Base-by-base conservation (phyloP, 163 green algal species). In the Chloroidium sp. region DNA sequence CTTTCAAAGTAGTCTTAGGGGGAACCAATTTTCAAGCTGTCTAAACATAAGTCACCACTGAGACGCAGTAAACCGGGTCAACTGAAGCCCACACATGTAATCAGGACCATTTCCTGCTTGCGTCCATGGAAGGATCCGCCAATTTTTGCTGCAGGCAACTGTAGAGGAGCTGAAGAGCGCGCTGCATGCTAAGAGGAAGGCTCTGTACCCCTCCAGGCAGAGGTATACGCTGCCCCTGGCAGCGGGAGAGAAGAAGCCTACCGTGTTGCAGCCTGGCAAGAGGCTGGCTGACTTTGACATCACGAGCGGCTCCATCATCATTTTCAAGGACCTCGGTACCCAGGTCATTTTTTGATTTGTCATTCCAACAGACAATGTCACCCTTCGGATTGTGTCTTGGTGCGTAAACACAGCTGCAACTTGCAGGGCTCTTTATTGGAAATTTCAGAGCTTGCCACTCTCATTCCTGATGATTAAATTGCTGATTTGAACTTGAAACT, bases 261-360 rank as follows among this genome's bases (percentile, higher is more conserved):
- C 83, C 1, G 87, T 84, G 13, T 89, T 97, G 59, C 87, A 85
- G 59, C 80, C 88, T 59, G 87, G 81, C 78, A 94, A 94, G 76
- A 87, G 69, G 62, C 89, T 98, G 0, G 86, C 69, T n/a, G 86
- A 95, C 62, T 97, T 94, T 80, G 91, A 88, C 2, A 81, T 98
- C 0, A 62, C 77, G 0, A 86, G 94, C 61, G 91, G 92, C 0
- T 83, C 84, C 2, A 80, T 85, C 4, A n/a, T 99, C 0, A 77
- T 93, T 2, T 97, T 98, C 86, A 99, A 99, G 88, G 96, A 99
- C 84, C 89, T 99, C 58, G 96, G 96, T 0, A 86, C 91, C 0
- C 94, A 98, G 90, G 93, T 94, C 76, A 64, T 75, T 36, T 36
- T 36, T 36, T 36, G 36, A 36, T 36, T 36, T 36, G 36, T 36